Base-by-base conservation (phyloP, 192 early-diverging fungal genomes). In the Mycoemilia scoparia region DNA sequence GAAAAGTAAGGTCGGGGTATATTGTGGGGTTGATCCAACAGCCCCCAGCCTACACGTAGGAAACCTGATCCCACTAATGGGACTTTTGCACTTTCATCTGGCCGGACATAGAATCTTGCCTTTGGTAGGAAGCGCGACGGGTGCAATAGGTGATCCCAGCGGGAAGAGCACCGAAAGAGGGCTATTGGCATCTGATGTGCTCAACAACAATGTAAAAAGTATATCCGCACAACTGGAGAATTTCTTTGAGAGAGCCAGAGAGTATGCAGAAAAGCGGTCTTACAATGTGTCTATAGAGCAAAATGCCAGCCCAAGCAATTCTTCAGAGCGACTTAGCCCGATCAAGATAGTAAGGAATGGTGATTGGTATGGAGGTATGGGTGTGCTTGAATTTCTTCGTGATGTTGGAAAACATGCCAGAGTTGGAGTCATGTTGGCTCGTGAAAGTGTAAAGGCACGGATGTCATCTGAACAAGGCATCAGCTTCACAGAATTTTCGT, bases 401-500 rank as follows among this genome's bases (percentile, higher is more conserved):
- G 57, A 68, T 41, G 66, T 87, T 12, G 88, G 88, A n/a, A 63
- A 80, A 15, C 71, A 76, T 49, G 69, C 74, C 7, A 52, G 91
- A 22, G 75, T 96, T 1, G 69, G 73, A 3, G 51, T 65, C 1
- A 96, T 96, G 91, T 56, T 96, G 37, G 68, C 74, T 0, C 68
- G 77, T 13, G 91, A 96, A 24, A 89, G 84, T 51, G 90, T 96
- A 18, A 74, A 77, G 40, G 69, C 70, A 7, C 69, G 91, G 4
- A 40, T 96, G 37, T 65, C 77, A 9, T 76, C 69, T 16, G 65
- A 66, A 2, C 76, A 82, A 27, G 91, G 91, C 2, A 87, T 96
- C 51, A 82, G 77, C 54, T 96, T 92, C 40, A 89, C 87, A 11
- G 91, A 96, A 42, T 96, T 96, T 31, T 72, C 88, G 4, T 96